Percentiles rank a stretch among this genome's conserved stretches.
These are phyloP conservation scores for Suillus occidentalis DNA, from an alignment of 768 basidiomycete species.

Conservation along the genomic window DNA sequence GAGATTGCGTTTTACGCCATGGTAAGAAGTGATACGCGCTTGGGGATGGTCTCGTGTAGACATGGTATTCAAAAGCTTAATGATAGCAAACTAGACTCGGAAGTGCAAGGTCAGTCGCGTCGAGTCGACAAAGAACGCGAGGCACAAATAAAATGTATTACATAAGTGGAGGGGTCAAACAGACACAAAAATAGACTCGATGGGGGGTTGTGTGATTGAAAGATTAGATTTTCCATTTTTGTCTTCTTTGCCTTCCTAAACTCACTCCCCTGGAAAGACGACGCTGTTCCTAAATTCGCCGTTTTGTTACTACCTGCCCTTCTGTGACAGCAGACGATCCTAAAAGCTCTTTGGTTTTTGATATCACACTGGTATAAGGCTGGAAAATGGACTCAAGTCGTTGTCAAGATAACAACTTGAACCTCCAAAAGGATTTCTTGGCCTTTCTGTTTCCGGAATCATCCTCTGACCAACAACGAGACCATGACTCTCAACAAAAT, in stretches of 20 bases:
- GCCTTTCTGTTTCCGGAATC: constrained; percentile 35
- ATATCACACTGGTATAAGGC: not conserved
- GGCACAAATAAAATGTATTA: not conserved
- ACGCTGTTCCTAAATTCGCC: not conserved
- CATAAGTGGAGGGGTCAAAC: not conserved
- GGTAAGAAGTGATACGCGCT: constrained; percentile 46
- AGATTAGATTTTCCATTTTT: constrained; percentile 6
- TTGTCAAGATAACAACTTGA: constrained; percentile 26
- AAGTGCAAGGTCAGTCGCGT: not conserved
- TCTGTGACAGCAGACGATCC: not conserved
- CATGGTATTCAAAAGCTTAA: not conserved
- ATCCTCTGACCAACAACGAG: constrained; percentile 24
- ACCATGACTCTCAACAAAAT: constrained; percentile 23
- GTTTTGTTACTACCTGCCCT: not conserved
- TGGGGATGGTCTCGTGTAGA: constrained; percentile 7
- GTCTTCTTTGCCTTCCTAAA: not conserved
- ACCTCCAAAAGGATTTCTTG: constrained; percentile 34
- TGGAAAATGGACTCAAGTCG: constrained; percentile 26
- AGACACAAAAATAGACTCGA: not conserved
- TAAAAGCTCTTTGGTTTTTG: not conserved
- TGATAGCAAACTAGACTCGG: not conserved
- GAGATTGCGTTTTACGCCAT: constrained; percentile 53
- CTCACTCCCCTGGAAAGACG: not conserved
- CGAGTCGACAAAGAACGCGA: not conserved
- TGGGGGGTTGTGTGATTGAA: not conserved